Conservation (phyloP, 208 protist genomes). For the Wallacemonas sp. region DNA sequence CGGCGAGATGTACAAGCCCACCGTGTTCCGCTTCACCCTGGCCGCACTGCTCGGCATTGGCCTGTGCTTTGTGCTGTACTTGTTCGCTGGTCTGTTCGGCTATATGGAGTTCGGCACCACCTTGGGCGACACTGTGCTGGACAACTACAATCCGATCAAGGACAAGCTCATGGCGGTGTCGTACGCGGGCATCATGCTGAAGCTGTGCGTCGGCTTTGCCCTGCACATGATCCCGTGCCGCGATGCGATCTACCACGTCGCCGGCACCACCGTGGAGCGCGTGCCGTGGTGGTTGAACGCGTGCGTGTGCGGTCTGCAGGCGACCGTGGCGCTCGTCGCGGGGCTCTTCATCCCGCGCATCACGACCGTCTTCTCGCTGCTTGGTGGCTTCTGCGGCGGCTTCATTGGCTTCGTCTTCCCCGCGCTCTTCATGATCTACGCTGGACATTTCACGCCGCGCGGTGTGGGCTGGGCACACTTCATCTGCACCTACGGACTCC, state of each 20-base stretch:
- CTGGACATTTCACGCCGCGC: slow-evolving; percentile 41
- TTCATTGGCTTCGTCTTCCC: slow-evolving; percentile 79
- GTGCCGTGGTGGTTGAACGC: slow-evolving; percentile 59
- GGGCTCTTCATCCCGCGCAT: slow-evolving; percentile 73
- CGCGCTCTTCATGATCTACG: slow-evolving; percentile 71
- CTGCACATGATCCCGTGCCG: slow-evolving; percentile 69
- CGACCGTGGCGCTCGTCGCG: slow-evolving; percentile 42
- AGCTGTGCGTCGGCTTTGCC: slow-evolving; percentile 61
- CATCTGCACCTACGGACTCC: slow-evolving; percentile 54
- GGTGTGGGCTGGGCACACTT: slow-evolving; percentile 57
- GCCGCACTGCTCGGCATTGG: slow-evolving; percentile 38
- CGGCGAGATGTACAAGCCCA: slow-evolving; percentile 64
- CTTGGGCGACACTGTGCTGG: slow-evolving; percentile 48
- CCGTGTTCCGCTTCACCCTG: slow-evolving; percentile 41
- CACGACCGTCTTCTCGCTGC: slow-evolving; percentile 64
- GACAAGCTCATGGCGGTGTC: slow-evolving; percentile 52
- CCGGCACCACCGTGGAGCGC: slow-evolving; percentile 35
- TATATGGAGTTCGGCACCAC: slow-evolving; percentile 67
- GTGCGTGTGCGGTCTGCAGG: slow-evolving; percentile 42
- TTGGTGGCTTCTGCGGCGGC: slow-evolving; percentile 65
- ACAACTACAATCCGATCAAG: slow-evolving; percentile 59
- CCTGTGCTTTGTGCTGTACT: slow-evolving; percentile 67
- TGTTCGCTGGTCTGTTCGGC: slow-evolving; percentile 56
- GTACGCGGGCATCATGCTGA: slow-evolving; percentile 64
- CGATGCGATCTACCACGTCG: slow-evolving; percentile 64